Conservation (phyloP, 352 stramenopile species). For the Poterioochromonas sp. region DNA sequence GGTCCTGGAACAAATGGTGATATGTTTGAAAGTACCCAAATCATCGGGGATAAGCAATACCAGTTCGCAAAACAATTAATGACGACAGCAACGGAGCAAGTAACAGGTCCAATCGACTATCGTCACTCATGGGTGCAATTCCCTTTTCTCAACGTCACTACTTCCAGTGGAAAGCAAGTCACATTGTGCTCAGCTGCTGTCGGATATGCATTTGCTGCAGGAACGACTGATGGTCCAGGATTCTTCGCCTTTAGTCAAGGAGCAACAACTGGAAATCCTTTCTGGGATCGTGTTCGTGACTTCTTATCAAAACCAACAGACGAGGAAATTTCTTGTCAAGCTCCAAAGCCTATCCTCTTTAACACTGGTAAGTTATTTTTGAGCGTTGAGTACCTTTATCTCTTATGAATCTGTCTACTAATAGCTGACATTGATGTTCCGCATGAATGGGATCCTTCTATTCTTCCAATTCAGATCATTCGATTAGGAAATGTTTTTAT, state of each 20-base stretch:
- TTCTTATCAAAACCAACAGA: conserved; percentile 48
- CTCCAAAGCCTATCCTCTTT: conserved; percentile 52
- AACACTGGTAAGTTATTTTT: too few species aligned
- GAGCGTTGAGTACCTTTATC: too few species aligned
- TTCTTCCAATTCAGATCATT: conserved; percentile 52
- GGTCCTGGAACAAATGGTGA: conserved; percentile 38
- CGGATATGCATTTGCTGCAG: conserved; percentile 52
- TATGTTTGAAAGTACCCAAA: conserved; percentile 52
- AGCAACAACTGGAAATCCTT: conserved; percentile 47
- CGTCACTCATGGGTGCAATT: conserved; percentile 52
- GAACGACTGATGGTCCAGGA: conserved; percentile 53
- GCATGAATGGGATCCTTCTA: conserved; percentile 49
- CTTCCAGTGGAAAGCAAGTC: conserved; percentile 41
- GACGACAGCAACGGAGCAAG: conserved; percentile 26
- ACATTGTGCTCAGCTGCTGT: conserved; percentile 48
- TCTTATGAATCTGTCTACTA: too few species aligned
- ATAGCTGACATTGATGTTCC: conserved; percentile 37
- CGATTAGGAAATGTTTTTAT: conserved; percentile 50
- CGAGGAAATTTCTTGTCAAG: conserved; percentile 48
- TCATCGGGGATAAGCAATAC: conserved; percentile 50
- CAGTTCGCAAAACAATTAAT: conserved; percentile 42
- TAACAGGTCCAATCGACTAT: conserved; percentile 41
- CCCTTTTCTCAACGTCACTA: conserved; percentile 42
- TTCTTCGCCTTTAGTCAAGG: conserved; percentile 50
- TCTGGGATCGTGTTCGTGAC: conserved; percentile 50